Base-by-base conservation (phyloP, 129 eudicot genomes). In the Flaveria ramosissima region DNA sequence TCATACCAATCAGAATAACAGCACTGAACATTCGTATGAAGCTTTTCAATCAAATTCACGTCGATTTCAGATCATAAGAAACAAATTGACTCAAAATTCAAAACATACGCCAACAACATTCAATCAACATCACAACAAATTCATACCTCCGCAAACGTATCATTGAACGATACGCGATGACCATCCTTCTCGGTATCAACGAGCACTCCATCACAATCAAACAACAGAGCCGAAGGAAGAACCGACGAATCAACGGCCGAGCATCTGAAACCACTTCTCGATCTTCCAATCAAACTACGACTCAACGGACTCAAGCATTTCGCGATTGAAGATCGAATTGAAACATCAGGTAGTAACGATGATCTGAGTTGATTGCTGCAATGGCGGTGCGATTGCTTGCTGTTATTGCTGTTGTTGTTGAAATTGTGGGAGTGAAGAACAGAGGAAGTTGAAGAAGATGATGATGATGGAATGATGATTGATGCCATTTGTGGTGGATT, bases 131-230 rank as follows among this genome's bases (percentile, higher is more conserved):
- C 9, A 16, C 16, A 39, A 74, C 41, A 60, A 53, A 41, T 0
- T 42, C 66, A 13, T 80, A 93, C 98, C 73, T 91, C 96, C 21
- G 84, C 68, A 70, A 94, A 94, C 52, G 99, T 94, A 62, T 94
- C 97, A 27, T 94, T 94, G 81, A 94, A 94, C 55, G 99, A 94
- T 75, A 94, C 79, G 17, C 99, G 92, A 69, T 94, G 99, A 13
- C 99, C 99, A 70, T 94, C 99, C 80, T 88, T 94, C 87, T 94
- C 99, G 23, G 99, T 94, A 80, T 94, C 99, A 21, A 94, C 99
- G 23, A 94, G 92, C 26, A 94, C 99, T 6, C 99, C 99, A 70
- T 94, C 99, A 46, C 99, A 94, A 68, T 94, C 99, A 39, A 94
- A 91, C 43, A 94, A 84, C 8, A 94, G 90, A 43, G 99, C 97